Evolutionary conservation across 179 eudicot genomes (phyloP).

Genomic region (Camellia oleifera): DNA sequence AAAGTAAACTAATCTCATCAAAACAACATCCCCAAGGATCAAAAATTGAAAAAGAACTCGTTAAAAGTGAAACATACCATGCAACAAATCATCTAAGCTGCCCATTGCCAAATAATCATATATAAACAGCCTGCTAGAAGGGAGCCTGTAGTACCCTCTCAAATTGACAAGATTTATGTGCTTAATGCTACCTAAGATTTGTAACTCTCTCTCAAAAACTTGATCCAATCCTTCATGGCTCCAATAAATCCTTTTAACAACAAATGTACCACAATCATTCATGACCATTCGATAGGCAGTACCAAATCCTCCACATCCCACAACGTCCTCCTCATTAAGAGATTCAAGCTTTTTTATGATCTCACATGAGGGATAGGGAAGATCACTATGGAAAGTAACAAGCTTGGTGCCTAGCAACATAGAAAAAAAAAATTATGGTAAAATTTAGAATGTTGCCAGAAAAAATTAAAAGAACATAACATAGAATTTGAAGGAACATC

Average conservation of each 20-base stretch:
- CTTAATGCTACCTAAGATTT: slow-evolving; percentile 81
- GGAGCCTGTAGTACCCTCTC: too few relatives aligned
- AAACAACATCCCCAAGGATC: too few relatives aligned
- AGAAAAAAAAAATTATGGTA: not conserved
- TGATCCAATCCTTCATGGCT: slow-evolving; percentile 69
- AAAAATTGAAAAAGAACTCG: too few relatives aligned
- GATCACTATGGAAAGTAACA: slow-evolving; percentile 86
- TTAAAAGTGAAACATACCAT: too few relatives aligned
- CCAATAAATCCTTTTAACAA: slow-evolving; percentile 80
- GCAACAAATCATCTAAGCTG: too few relatives aligned
- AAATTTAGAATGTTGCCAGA: not conserved
- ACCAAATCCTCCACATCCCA: slow-evolving; percentile 91
- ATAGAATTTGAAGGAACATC: not conserved
- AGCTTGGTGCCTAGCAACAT: slow-evolving; percentile 60
- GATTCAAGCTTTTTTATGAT: slow-evolving; percentile 84
- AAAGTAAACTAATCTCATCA: not conserved
- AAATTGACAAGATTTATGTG: slow-evolving; percentile 39
- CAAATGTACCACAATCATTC: slow-evolving; percentile 92
- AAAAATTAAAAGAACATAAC: not conserved
- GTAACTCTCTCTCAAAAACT: slow-evolving; percentile 79
- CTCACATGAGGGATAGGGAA: slow-evolving; percentile 83
- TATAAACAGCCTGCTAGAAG: too few relatives aligned
- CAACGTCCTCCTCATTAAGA: slow-evolving; percentile 72
- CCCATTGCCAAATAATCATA: too few relatives aligned
- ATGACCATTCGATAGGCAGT: slow-evolving; percentile 89